Evolutionary conservation across 768 basidiomycete species (phyloP), one percentile per base, ranked within the genome.

Genomic region (Gautieria morchelliformis): DNA sequence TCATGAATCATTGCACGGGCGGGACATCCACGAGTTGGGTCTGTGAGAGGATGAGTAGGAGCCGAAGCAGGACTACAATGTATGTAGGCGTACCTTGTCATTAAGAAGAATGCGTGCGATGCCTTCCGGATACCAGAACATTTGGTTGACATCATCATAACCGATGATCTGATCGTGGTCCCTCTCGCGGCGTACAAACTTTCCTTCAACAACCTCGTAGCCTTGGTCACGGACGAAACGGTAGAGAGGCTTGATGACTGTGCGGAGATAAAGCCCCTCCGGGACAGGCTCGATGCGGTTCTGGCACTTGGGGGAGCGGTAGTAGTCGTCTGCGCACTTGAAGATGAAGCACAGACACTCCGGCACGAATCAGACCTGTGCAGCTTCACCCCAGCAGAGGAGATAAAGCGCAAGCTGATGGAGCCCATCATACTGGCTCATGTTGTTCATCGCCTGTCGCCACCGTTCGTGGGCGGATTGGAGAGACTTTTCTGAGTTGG

Each of bases 61-160:
- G 59, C 50, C 40, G 22, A 19, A 33, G 45, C 32, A n/a, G 30
- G 30, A 40, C 2, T 9, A 17, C 12, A 32, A 24, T 20, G 27
- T 33, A 35, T 30, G 3, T 49, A 50, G 39, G 6, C n/a, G 60
- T 69, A 91, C 92, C 81, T 92, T 95, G 77, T 97, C 92, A 15
- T 74, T 79, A 42, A 97, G 78, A 2, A 84, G 81, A 65, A 99
- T 98, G 32, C 91, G n/a, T n/a, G n/a, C n/a, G n/a, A n/a, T n/a
- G n/a, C n/a, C n/a, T n/a, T n/a, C n/a, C n/a, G n/a, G n/a, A 69
- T 98, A 99, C 96, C 95, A 99, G 72, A 99, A 99, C 48, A 99
- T 73, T 69, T 99, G 95, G 68, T 99, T 99, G 61, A 98, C 87
- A 71, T 99, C 96, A 70, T 99, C 96, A 66, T 99, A 99, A 4